Evolutionary conservation across 2,329 filamentous ascomycete genomes (phyloP).

Genomic region (Pseudocercospora macadamiae): DNA sequence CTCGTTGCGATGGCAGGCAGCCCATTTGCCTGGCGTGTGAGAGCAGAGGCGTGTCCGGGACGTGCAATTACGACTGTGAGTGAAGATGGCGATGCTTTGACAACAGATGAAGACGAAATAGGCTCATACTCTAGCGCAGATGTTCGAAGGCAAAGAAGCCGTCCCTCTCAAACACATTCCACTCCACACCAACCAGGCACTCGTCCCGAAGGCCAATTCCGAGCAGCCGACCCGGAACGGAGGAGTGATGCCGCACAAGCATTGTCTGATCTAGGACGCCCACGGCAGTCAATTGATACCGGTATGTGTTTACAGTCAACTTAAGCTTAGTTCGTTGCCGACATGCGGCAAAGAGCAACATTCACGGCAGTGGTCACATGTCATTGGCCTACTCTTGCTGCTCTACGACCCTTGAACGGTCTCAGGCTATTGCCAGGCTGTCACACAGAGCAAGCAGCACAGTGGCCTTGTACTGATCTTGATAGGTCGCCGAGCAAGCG

Average conservation of each 20-base stretch:
- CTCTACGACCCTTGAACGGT: background rate
- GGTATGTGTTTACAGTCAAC: background rate
- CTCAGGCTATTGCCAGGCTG: conserved; percentile 1
- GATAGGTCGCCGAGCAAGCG: conserved; percentile 2
- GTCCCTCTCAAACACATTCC: background rate
- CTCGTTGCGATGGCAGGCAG: conserved; percentile 30
- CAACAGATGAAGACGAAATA: background rate
- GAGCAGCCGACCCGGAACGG: conserved; percentile 19
- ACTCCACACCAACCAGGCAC: conserved; percentile 6
- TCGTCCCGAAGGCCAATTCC: conserved; percentile 4
- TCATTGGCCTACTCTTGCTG: background rate
- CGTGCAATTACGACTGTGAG: conserved; percentile 26
- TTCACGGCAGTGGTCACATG: background rate
- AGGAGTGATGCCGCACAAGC: conserved; percentile 25
- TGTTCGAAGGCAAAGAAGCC: conserved; percentile 23
- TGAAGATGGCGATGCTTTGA: background rate
- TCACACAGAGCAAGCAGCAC: background rate
- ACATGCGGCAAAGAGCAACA: background rate
- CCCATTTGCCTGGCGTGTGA: conserved; percentile 29
- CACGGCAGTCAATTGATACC: background rate
- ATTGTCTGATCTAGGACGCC: conserved; percentile 20
- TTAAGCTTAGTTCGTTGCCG: background rate
- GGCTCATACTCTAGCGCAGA: conserved; percentile 14
- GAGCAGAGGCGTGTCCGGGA: conserved; percentile 22
- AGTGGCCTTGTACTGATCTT: background rate